phyloP scores from a whole-genome alignment of 371 early-diverging fungal species.

The Rhizomucor pusillus region DNA sequence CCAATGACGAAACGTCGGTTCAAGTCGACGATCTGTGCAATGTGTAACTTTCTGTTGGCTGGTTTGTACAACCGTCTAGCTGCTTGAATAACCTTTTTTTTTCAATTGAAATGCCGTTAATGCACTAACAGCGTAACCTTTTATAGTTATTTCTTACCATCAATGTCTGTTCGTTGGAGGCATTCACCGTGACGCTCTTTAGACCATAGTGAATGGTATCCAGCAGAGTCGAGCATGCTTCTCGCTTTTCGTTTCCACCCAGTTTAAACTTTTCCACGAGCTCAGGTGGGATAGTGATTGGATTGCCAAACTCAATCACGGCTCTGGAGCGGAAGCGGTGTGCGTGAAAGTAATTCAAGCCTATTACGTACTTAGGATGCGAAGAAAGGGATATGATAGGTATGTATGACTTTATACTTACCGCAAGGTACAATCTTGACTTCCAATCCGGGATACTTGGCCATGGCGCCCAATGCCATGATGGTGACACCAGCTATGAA shows the following conservation, averaged over 20 bases:
- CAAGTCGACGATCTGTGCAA: conserved; percentile 84
- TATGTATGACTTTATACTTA: conserved; percentile 10
- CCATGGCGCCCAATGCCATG: conserved; percentile 91
- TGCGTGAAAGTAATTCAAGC: conserved; percentile 91
- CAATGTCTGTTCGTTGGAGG: conserved; percentile 85
- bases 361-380: conserved; percentile 15
- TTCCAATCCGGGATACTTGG: conserved; percentile 71
- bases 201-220: conserved; percentile 69
- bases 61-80: conserved; percentile 91
- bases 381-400: neutral
- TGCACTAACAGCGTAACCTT: conserved; percentile 9
- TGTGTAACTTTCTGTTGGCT: conserved; percentile 73
- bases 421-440: conserved; percentile 89
- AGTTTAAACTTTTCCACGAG: conserved; percentile 74
- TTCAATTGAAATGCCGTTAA: no score
- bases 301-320: conserved; percentile 91
- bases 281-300: conserved; percentile 69
- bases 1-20: conserved; percentile 92
- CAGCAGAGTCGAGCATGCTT: conserved; percentile 72
- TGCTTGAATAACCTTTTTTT: conserved; percentile 93
- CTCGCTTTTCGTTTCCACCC: conserved; percentile 78
- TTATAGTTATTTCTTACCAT: conserved; percentile 51
- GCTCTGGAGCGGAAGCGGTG: conserved; percentile 91
- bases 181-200: conserved; percentile 83
- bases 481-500: conserved; percentile 67